Base-by-base conservation (phyloP, 768 basidiomycete genomes). In the Psilocybe tampanensis region DNA sequence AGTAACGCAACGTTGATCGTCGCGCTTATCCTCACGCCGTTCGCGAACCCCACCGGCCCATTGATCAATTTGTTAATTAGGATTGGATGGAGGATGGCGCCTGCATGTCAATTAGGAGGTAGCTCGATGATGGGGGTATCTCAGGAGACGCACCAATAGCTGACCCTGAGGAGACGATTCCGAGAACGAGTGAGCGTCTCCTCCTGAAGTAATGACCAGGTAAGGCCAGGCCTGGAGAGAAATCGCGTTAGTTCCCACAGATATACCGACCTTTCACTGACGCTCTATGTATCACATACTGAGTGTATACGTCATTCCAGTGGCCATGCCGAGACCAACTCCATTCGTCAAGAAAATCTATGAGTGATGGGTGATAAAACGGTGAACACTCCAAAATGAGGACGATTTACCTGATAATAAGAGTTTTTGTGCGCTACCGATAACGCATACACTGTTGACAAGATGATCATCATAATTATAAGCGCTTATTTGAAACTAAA, bases 1-100 rank as follows among this genome's bases (percentile, higher is more conserved):
- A 79, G 61, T 17, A 78, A 62, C 7, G 60, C 55, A 3, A 70
- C 58, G 49, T 74, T 77, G 48, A 79, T 57, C 3, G 61, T 66
- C 12, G 74, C 74, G 52, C 76, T 79, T 19, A 75, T 70, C 3
- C 75, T 70, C 23, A 79, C 73, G 3, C 72, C 73, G 15, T 72
- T 72, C 42, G 73, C 70, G 57, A 78, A 80, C 11, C 76, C 77
- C n/a, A 76, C 48, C 0, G 56, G 57, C 8, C 72, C 65, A 56
- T 69, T 63, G 44, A 78, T 73, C 3, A 77, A 68, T 43, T 76
- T 74, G 62, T 88, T 86, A 32, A 89, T 68, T 75, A 86, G 76
- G 62, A 86, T 83, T 0, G 84, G 83, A 54, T 85, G 83, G 2
- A 85, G 52, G 19, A 82, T 73, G 21, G 82, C 80, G 7, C 86